Evolutionary conservation across 306 rosid genomes (phyloP).

Genomic region (Fragaria vesca): DNA sequence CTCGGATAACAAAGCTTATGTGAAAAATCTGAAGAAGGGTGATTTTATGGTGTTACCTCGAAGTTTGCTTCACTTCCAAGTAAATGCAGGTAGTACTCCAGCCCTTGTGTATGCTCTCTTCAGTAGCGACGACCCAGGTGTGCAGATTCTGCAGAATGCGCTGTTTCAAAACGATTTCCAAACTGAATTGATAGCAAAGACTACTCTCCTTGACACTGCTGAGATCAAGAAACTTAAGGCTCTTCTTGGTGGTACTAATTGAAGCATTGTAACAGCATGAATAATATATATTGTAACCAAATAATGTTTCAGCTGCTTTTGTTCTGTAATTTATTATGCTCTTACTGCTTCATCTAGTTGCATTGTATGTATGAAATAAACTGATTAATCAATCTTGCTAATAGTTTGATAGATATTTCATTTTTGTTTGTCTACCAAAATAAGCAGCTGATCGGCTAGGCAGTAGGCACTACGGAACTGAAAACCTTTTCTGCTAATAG

Average conservation of each 20-base stretch:
- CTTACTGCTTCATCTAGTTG: background rate
- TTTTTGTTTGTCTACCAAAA: too few relatives aligned
- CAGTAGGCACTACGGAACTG: too few relatives aligned
- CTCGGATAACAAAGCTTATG: background rate
- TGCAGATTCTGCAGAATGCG: background rate
- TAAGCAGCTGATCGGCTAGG: too few relatives aligned
- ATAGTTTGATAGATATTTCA: background rate
- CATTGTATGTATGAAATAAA: background rate
- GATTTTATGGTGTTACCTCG: background rate
- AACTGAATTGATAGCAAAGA: background rate
- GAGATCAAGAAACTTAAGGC: background rate
- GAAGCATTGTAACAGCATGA: background rate
- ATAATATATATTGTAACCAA: background rate
- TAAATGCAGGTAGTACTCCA: background rate
- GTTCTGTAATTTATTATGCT: background rate
- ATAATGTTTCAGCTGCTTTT: background rate
- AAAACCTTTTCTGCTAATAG: too few relatives aligned
- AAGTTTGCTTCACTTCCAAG: background rate
- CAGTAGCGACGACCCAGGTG: background rate
- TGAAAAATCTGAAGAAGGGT: background rate
- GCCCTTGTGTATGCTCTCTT: background rate
- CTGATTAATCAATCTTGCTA: background rate
- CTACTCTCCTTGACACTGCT: background rate
- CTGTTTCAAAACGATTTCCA: background rate
- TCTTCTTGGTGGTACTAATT: background rate